A percentile compares a stretch with the other conserved stretches of the same genome.
These are phyloP conservation scores for Carex myosuroides DNA, from an alignment of 176 grass and related monocot genomes.

Conservation along the genomic window DNA sequence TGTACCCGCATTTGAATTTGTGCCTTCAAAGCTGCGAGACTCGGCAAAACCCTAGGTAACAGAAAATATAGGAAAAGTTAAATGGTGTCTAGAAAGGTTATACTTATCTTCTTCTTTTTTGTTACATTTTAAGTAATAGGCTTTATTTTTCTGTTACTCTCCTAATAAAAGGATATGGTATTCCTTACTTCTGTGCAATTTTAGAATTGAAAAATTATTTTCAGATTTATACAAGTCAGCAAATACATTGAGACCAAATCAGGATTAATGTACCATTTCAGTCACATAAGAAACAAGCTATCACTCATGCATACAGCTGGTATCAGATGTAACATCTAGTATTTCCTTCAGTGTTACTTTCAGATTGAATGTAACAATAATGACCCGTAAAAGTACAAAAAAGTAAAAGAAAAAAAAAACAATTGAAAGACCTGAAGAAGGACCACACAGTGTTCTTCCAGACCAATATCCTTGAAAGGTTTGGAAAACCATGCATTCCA, in stretches of 20 bases:
- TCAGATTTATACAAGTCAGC: not conserved
- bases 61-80: not conserved
- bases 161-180: not conserved
- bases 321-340: not conserved
- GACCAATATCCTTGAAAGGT: constrained; percentile 79
- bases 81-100: not conserved
- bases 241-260: not conserved
- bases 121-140: not conserved
- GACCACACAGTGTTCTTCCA: constrained; percentile 72
- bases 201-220: constrained; percentile 5
- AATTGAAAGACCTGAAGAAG: constrained; percentile 50
- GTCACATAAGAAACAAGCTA: not conserved
- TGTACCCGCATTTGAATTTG: constrained; percentile 51
- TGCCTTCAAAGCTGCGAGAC: constrained; percentile 63
- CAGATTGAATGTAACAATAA: not conserved
- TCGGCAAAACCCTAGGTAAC: constrained; percentile 78
- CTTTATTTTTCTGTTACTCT: not conserved
- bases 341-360: not conserved
- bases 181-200: not conserved
- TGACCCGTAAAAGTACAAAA: not conserved
- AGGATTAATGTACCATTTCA: not conserved
- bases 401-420: not conserved
- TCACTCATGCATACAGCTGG: not conserved
- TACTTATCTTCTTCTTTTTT: not conserved
- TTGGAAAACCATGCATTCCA: constrained; percentile 96